Base-by-base conservation (phyloP, 495 filamentous ascomycete genomes). In the Hypoxylon subgilvum region DNA sequence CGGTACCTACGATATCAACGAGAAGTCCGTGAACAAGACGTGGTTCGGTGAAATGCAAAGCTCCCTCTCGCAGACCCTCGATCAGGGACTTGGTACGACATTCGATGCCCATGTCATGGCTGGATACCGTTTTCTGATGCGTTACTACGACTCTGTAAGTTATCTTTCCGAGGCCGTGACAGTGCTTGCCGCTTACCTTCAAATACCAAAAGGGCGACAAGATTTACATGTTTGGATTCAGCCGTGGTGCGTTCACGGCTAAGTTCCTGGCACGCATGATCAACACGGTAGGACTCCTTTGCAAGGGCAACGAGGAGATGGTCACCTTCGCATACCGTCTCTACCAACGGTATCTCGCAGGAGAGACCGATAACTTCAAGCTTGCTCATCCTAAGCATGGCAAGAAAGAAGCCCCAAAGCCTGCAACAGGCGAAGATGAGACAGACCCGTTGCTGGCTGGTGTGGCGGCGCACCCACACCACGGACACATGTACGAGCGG, bases 201-300 rank as follows among this genome's bases (percentile, higher is more conserved):
- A 42, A 27, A 9, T 23, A 48, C 2, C 14, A 17, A 6, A 44
- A 65, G 18, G 77, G 71, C 4, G 68, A 76, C 23, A 66, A 67
- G 28, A 78, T 81, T 40, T 79, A 79, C 54, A 72, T 81, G 57
- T 79, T 81, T 46, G 78, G 78, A 23, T 80, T 81, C 51, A 75
- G 72, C 1, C 74, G 78, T 22, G 78, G 78, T 13, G 78, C 78
- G 9, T 80, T 76, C 59, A 80, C 78, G 1, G 78, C 76, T 1
- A 76, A 75, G 7, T 77, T 79, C 50, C 71, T 81, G 8, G 75
- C 78, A 17, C 70, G 76, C 22, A 74, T 81, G 72, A 65, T 81
- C 31, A 68, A 73, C 21, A 68, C 67, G 9, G 69, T 76, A 8
- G 78, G 78, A 3, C 60, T 81, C 10, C 70, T 80, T 5, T 75